Evolutionary conservation across 768 basidiomycete species (phyloP).

Genomic region (Mycena leptocephala): DNA sequence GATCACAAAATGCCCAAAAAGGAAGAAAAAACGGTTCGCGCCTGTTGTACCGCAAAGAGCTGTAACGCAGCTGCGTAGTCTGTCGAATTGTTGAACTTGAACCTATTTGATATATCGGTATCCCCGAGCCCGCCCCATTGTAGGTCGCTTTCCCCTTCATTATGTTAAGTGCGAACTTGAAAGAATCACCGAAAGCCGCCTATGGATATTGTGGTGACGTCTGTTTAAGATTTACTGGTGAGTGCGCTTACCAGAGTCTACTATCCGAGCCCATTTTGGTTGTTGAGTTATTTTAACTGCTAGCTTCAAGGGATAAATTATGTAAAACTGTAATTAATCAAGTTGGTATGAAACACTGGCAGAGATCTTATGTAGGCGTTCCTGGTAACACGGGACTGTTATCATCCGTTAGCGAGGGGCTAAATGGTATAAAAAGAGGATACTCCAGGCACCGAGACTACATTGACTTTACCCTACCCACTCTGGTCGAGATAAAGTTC

Average conservation of each 20-base stretch:
- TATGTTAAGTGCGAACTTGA: background rate
- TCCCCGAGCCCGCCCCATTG: background rate
- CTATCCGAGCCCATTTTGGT: background rate
- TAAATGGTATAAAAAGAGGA: constrained; percentile 2
- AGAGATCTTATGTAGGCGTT: constrained; percentile 3
- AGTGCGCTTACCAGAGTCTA: background rate
- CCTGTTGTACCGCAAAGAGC: too few species aligned
- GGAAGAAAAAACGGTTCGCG: too few species aligned
- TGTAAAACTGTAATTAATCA: background rate
- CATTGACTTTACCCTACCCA: background rate
- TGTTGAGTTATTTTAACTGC: background rate
- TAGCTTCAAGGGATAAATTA: background rate
- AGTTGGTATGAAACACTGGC: background rate
- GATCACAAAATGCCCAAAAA: too few species aligned
- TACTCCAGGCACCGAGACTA: background rate
- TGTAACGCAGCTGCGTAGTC: too few species aligned
- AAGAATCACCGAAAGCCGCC: background rate
- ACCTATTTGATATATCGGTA: constrained; percentile 9
- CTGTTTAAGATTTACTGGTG: background rate
- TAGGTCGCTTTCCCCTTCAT: background rate
- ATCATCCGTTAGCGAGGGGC: constrained; percentile 1
- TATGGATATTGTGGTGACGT: background rate
- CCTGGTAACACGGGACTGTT: constrained; percentile 3
- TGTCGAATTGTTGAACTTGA: background rate
- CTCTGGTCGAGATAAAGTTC: background rate